Base-by-base conservation (phyloP, 2,329 filamentous ascomycete genomes). In the Cladophialophora carrionii region DNA sequence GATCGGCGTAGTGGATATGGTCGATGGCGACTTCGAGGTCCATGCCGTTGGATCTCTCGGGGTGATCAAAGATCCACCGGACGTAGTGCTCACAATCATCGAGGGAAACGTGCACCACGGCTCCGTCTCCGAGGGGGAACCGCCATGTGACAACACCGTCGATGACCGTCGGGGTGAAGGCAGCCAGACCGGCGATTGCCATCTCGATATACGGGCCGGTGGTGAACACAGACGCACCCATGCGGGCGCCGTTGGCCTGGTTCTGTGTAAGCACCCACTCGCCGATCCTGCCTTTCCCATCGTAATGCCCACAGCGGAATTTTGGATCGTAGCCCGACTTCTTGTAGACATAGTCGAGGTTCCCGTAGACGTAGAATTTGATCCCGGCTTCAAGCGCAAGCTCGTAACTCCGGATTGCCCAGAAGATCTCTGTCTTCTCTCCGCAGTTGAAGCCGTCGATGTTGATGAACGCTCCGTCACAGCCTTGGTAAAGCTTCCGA, bases 381-480 rank as follows among this genome's bases (percentile, higher is more conserved):
- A 78, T 70, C 9, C 75, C 77, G 54, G 68, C 71, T 54, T 76
- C 73, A 4, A 75, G 48, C 1, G 77, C 76, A 2, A 79, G 64
- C 67, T 78, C 76, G 60, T 77, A 78, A 5, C 65, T 57, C n/a
- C 76, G 72, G 12, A 78, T 76, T 2, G 72, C 74, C 74, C 74
- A 85, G 70, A 77, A 85, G 1, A 78, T 79, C 71, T 85, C 82
- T 0, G 76, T 76, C 70, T 84, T 84, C 72, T 84, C 82, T 37
- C 83, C 83, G 26, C 75, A 74, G 64, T 82, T 84, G 72, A 84
- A 84, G 14, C 82, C 81, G 67, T 85, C 83, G 49, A 83, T 80
- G 70, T 85, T 85, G 55, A 85, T 74, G 67, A 82, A 85, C 3
- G 82, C 82, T n/a, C 79, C 80, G 68, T 79, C 77, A 54, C 79